Conservation (phyloP, 108 stramenopile species). For the Licmophora abbreviata region DNA sequence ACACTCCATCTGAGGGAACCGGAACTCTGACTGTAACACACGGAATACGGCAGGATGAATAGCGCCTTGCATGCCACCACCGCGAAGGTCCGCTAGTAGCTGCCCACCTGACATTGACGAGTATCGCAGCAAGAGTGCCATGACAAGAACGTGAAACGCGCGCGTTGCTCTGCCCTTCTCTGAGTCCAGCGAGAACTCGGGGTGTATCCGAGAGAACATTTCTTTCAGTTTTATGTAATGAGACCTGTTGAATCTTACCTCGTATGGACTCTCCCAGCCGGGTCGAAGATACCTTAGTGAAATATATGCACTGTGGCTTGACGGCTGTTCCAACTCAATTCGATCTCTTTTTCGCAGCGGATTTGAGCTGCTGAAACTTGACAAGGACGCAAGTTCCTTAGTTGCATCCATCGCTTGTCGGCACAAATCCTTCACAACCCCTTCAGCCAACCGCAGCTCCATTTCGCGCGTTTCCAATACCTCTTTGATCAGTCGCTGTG, state of each 20-base stretch:
- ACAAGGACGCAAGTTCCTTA: conserved; percentile 16
- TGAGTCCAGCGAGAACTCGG: neutral
- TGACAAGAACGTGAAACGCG: conserved; percentile 43
- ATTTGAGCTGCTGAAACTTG: conserved; percentile 9
- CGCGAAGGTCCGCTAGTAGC: conserved; percentile 46
- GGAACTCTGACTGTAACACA: too few species aligned
- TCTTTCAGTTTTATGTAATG: conserved; percentile 52
- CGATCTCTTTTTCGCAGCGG: conserved; percentile 34
- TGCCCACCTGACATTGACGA: conserved; percentile 65
- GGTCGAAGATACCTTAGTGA: conserved; percentile 38
- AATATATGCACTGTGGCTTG: conserved; percentile 13
- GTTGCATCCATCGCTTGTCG: conserved; percentile 15
- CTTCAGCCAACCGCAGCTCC: conserved; percentile 8
- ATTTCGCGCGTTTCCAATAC: conserved; percentile 5
- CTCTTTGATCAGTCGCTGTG: conserved; percentile 23
- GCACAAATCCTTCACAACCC: conserved; percentile 29
- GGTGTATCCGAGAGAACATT: conserved; percentile 38
- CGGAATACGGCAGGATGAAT: conserved; percentile 60
- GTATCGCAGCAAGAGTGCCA: conserved; percentile 53
- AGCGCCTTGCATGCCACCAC: conserved; percentile 81
- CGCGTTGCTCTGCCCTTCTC: conserved; percentile 18
- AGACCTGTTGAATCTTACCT: conserved; percentile 37
- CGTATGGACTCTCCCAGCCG: conserved; percentile 54
- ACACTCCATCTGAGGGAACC: too few species aligned
- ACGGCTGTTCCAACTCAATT: conserved; percentile 29